Conservation (phyloP, 139 green algal species). For the Bryopsis sp. region DNA sequence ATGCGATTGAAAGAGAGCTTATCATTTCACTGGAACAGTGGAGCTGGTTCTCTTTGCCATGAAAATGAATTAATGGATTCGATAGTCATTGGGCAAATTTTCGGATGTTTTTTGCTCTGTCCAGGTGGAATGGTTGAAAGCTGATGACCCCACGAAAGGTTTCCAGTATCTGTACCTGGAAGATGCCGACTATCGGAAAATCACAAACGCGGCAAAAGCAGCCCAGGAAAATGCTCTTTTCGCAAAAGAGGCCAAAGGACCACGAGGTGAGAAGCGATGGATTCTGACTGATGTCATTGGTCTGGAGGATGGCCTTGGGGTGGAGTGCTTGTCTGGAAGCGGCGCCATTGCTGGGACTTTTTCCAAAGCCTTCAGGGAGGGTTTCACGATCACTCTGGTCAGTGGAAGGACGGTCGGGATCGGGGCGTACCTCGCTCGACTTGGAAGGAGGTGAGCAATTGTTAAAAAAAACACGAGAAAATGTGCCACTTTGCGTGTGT, state of each 20-base stretch:
- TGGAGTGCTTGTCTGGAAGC: conserved; percentile 94
- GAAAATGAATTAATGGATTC: no score
- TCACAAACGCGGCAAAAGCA: conserved; percentile 16
- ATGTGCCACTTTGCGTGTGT: not conserved
- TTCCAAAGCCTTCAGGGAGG: conserved; percentile 63
- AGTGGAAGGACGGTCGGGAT: conserved; percentile 92
- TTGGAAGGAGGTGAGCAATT: conserved; percentile 59
- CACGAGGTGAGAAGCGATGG: conserved; percentile 37
- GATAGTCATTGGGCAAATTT: no score
- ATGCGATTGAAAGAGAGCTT: no score
- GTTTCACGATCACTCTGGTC: conserved; percentile 91
- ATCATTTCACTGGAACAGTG: no score
- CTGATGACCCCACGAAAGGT: conserved; percentile 58
- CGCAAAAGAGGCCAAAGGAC: not conserved
- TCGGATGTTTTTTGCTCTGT: conserved; percentile 12
- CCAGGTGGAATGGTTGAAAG: conserved; percentile 67
- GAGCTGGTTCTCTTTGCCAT: no score
- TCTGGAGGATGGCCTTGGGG: conserved; percentile 87
- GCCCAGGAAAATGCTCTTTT: not conserved
- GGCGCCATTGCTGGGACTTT: conserved; percentile 82
- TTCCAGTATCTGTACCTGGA: conserved; percentile 90
- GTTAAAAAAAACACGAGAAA: conserved; percentile 1
- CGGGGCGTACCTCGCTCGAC: conserved; percentile 91
- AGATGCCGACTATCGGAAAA: conserved; percentile 63
- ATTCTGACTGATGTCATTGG: conserved; percentile 84